phyloP scores from a whole-genome alignment of 805 yeast species.

The Yarrowia yakushimensis region DNA sequence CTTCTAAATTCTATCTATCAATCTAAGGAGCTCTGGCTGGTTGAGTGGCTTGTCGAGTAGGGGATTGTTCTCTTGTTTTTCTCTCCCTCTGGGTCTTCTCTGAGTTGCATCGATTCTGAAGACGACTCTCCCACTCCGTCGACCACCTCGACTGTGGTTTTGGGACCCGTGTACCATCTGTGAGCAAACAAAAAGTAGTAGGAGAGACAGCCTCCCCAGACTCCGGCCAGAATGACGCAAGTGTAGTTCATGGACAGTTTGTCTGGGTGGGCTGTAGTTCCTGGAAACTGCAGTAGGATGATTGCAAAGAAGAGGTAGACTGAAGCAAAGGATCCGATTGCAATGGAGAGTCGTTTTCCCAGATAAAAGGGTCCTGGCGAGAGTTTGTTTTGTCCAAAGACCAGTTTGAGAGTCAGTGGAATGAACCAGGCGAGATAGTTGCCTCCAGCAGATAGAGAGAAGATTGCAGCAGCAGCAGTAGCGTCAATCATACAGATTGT shows the following conservation, averaged over 20 bases:
- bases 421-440: constrained; percentile 60
- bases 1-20: background rate
- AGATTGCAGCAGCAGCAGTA: constrained; percentile 62
- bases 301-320: constrained; percentile 53
- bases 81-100: background rate
- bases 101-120: background rate
- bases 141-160: constrained; percentile 21
- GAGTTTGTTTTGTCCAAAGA: constrained; percentile 48
- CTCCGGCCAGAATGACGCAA: constrained; percentile 55
- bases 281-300: constrained; percentile 60
- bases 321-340: constrained; percentile 47
- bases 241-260: constrained; percentile 63
- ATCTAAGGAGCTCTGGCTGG: background rate
- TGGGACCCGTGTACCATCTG: constrained; percentile 57
- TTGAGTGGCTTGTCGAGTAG: background rate
- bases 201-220: constrained; percentile 51
- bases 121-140: constrained; percentile 1
- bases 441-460: constrained; percentile 60
- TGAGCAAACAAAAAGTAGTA: constrained; percentile 54
- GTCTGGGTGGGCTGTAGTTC: constrained; percentile 36
- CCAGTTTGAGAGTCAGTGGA: constrained; percentile 55
- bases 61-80: background rate
- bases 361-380: constrained; percentile 65
- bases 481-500: constrained; percentile 54
- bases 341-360: constrained; percentile 48